Base-by-base conservation (phyloP, 306 rosid genomes). In the Argentina anserina region DNA sequence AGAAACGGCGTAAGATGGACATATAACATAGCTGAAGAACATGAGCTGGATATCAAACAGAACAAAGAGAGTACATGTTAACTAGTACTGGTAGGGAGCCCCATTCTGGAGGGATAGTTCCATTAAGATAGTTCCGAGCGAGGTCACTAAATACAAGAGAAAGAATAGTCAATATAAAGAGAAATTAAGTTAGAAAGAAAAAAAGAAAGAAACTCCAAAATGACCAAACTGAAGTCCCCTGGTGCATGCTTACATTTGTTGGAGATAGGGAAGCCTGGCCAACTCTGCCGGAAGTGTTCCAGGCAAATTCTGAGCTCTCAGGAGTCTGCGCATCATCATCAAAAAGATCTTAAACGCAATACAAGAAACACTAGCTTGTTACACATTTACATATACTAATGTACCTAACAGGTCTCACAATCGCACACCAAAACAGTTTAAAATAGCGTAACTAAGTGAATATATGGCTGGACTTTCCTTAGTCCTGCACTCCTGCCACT, bases 211-310 rank as follows among this genome's bases (percentile, higher is more conserved):
- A 49, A n/a, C 1, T 49, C 3, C 55, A 49, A 49, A 18, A 18
- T 20, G 55, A 49, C 11, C 25, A 61, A 61, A 61, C 18, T 28
- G 3, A 20, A 7, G 9, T 20, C 55, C 25, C 21, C 1, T 0
- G 33, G 6, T 20, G 72, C 95, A 39, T 74, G 72, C 95, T 43
- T 74, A 87, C 97, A 90, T 29, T 74, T 87, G 61, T 71, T 83
- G 70, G 21, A 92, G 91, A 69, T 78, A 80, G 25, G 82, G 83
- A 43, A 92, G 80, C 49, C 33, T 84, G 6, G 9, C 68, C 9
- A 87, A 8, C 17, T 89, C 86, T 18, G 3, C 23, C 10, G 97
- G 97, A 15, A 89, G 84, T 28, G 69, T 77, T 46, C 97, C 97
- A 9, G 71, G 4, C 25, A 92, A 89, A 77, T 69, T 77, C 71